Base-by-base conservation (phyloP, 2,329 filamentous ascomycete species). In the Pseudopyricularia javanii region DNA sequence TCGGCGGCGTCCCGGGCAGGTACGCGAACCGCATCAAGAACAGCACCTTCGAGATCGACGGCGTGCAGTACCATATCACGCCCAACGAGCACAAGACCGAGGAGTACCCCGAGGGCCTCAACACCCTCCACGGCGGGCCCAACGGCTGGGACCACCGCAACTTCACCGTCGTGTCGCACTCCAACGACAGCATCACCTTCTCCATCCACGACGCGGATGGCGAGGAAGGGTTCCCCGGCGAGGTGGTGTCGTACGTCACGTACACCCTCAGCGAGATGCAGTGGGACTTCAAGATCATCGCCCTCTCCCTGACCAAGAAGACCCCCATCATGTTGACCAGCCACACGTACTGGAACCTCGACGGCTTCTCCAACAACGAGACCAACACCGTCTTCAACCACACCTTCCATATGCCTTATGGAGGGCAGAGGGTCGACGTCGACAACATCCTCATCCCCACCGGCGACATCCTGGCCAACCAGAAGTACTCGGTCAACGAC, bases 11-110 rank as follows among this genome's bases (percentile, higher is more conserved):
- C 1, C 85, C 85, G 0, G 86, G 85, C 48, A 82, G 86, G 53
- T 91, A 91, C 64, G 86, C 86, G 54, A 91, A 91, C 66, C 82
- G 86, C 58, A 90, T 90, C 72, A 82, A 80, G 73, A 89, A 90
- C 72, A 83, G 79, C 66, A 83, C 77, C 6, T 88, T 88, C 61
- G 74, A 70, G 55, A 79, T 88, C 54, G 84, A 87, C 58, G 83
- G 82, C 51, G 67, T 69, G 52, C 70, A 66, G 3, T 87, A 79
- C 65, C 66, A 83, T 55, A 68, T 86, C 53, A 60, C 70, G 35
- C 70, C 82, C 49, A 88, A 88, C 64, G 84, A 85, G 64, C 76
- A 84, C 60, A 73, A 75, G 2, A 77, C 74, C 1, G 52, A 66
- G 2, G 70, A 66, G 5, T 60, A 72, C 34, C 78, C 79, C 0